Percentiles rank a stretch among this genome's conserved stretches.
phyloP scores from a whole-genome alignment of 2,329 filamentous ascomycete species.

The Aspergillus fructus region DNA sequence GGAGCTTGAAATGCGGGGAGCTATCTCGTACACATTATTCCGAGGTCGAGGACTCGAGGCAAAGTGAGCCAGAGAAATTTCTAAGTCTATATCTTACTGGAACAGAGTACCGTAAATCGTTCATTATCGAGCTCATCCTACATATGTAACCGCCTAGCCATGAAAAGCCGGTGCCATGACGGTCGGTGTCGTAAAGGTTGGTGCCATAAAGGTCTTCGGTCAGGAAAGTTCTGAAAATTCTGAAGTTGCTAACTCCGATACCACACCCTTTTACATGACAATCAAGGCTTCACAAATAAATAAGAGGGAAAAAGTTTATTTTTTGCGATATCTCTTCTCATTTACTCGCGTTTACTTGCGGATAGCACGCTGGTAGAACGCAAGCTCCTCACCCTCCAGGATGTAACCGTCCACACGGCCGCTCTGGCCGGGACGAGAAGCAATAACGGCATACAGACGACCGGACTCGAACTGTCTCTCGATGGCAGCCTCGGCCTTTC shows the following conservation, averaged over 20 bases:
- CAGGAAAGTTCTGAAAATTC: background rate
- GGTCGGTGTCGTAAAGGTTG: background rate
- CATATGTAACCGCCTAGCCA: background rate
- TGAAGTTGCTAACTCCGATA: constrained; percentile 16
- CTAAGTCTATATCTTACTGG: background rate
- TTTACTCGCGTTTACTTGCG: constrained; percentile 73
- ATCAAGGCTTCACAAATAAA: constrained; percentile 12
- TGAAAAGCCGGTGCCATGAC: background rate
- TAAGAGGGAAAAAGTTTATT: constrained; percentile 13
- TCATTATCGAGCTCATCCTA: constrained; percentile 5
- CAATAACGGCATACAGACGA: constrained; percentile 90
- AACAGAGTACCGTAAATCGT: background rate
- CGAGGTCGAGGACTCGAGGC: background rate
- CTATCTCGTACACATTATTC: background rate
- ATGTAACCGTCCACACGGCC: constrained; percentile 97
- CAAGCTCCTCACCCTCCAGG: constrained; percentile 98
- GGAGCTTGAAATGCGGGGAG: background rate
- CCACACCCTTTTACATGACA: constrained; percentile 16
- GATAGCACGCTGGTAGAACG: constrained; percentile 99
- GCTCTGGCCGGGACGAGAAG: constrained; percentile 93
- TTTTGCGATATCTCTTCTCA: constrained; percentile 16
- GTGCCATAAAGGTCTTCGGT: background rate
- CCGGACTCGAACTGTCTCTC: constrained; percentile 99
- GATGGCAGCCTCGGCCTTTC: constrained; percentile 89
- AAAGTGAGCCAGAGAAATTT: background rate